phyloP scores from a whole-genome alignment of 1,284 basidiomycete genomes.

The Tetrapyrgos nigripes region DNA sequence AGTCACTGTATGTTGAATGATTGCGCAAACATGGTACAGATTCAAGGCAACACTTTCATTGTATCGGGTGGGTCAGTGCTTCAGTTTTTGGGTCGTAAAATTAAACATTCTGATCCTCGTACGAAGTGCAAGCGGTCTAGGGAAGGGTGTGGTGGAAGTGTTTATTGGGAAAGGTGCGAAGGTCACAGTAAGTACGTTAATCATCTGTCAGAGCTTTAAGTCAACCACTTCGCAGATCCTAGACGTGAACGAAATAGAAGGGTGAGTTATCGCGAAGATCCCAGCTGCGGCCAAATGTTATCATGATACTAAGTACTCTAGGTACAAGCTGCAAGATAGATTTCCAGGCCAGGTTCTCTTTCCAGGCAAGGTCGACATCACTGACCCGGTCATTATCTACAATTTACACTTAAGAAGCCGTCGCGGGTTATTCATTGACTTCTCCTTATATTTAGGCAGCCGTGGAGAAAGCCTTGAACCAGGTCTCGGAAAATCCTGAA shows the following conservation, averaged over 20 bases:
- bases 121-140: background rate
- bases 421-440: background rate
- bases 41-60: background rate
- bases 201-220: background rate
- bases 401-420: background rate
- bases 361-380: conserved; percentile 1
- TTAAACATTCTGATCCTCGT: background rate
- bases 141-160: background rate
- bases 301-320: too few species aligned
- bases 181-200: background rate
- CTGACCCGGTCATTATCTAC: background rate
- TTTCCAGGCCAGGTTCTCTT: background rate
- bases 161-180: background rate
- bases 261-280: background rate
- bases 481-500: background rate
- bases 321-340: background rate
- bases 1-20: too few species aligned
- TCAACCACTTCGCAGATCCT: background rate
- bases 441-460: background rate
- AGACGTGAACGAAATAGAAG: background rate
- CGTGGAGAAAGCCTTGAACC: background rate
- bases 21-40: background rate
- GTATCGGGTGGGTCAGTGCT: conserved; percentile 2
- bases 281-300: background rate
- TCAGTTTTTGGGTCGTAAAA: background rate